A percentile compares a stretch with the other conserved stretches of the same genome.
These are phyloP conservation scores for Boletellus deceptivus DNA, from an alignment of 1,284 basidiomycete genomes.

Conservation along the genomic window DNA sequence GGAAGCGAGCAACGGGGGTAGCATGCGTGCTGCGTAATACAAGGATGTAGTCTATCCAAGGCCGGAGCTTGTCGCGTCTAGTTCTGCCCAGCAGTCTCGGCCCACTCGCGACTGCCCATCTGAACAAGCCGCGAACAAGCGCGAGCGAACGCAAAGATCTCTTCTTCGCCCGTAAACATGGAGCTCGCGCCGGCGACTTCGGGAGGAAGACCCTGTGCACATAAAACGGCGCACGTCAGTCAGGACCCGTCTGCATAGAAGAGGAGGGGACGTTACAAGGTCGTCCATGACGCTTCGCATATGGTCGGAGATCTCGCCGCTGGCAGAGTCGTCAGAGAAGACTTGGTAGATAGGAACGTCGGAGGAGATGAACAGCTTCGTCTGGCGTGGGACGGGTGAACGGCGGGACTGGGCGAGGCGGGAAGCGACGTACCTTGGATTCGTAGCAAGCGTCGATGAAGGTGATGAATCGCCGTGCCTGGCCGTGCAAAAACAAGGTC, in stretches of 20 bases:
- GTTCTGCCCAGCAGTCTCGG: slow-evolving; percentile 54
- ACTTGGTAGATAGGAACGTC: slow-evolving; percentile 87
- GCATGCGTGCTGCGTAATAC: too few species aligned
- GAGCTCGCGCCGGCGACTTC: slow-evolving; percentile 77
- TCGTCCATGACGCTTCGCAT: slow-evolving; percentile 91
- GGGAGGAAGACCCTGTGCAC: slow-evolving; percentile 66
- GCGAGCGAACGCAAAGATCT: slow-evolving; percentile 91
- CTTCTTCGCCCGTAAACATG: slow-evolving; percentile 92
- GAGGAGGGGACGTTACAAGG: slow-evolving; percentile 47
- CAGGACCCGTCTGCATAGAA: not conserved
- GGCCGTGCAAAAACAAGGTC: not conserved
- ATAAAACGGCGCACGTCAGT: not conserved
- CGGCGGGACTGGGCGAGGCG: too few species aligned
- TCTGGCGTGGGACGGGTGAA: slow-evolving; percentile 42
- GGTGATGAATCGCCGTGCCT: slow-evolving; percentile 95
- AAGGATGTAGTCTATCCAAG: too few species aligned
- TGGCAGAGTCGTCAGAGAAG: slow-evolving; percentile 71
- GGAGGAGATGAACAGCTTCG: slow-evolving; percentile 86
- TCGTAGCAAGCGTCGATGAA: slow-evolving; percentile 98
- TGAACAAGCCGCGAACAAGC: slow-evolving; percentile 88
- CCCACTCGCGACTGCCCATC: slow-evolving; percentile 89
- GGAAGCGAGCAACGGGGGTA: too few species aligned
- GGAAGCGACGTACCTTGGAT: slow-evolving; percentile 57
- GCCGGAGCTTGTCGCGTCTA: too few species aligned
- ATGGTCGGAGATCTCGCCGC: slow-evolving; percentile 63